Base-by-base conservation (phyloP, 106 monocot species). In the Allium sativum region DNA sequence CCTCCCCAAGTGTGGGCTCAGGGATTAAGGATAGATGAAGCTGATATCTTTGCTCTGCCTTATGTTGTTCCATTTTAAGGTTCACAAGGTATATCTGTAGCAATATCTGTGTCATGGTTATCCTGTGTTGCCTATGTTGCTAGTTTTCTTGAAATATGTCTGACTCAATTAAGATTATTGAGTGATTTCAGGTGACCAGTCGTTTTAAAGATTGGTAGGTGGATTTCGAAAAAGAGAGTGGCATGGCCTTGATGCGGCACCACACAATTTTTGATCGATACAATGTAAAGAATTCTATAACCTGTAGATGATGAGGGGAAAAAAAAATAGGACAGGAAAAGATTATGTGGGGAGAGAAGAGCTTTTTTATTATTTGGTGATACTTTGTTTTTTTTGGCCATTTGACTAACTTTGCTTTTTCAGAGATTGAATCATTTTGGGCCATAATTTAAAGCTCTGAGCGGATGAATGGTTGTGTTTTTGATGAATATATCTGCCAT, bases 31-130 rank as follows among this genome's bases (percentile, higher is more conserved):
- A 80, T 91, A 44, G 78, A 82, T 8, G 45, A 60, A 5, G 68
- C 67, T 8, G 82, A 91, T 66, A 65, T 78, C 61, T 65, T 86
- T 55, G 86, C 86, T 58, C 40, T 91, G 56, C 90, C 90, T 15
- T 91, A 91, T 59, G 86, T 91, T 21, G 71, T 91, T 63, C 90
- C 90, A 6, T 86, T 76, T 66, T 91, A 50, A 50, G 48, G 31
- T 31, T 31, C 31, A 2, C 31, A 31, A 31, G 31, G 31, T 31
- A 31, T 31, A 31, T 31, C 5, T 31, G 31, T 5, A 31, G 31
- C 31, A 31, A 31, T 31, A 31, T 31, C 31, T 31, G 31, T 31
- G 5, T 31, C 31, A 31, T 31, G 31, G 31, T 31, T 31, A 31
- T 31, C 31, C 31, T 31, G 1, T 31, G 31, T 31, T 31, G 31